Evolutionary conservation across 768 basidiomycete genomes (phyloP), one percentile per base, ranked within the genome.

Genomic region (Pisolithus orientalis): DNA sequence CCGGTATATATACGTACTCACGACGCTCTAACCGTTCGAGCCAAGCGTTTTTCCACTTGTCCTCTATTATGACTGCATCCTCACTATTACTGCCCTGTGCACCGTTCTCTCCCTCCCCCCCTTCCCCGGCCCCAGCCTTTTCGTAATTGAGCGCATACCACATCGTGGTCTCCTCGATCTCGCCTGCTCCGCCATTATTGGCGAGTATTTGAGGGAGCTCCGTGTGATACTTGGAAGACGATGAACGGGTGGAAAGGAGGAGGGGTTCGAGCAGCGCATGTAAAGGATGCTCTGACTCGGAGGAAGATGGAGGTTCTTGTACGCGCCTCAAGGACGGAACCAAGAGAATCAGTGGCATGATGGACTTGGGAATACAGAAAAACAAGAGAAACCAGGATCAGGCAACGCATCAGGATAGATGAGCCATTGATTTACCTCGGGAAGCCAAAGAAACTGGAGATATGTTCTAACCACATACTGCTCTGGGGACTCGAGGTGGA

Each of bases 361-460:
- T 79, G 3, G 85, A 84, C 89, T 91, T 55, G 17, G 21, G n/a
- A 3, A 28, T 25, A 25, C 43, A 34, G 14, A 11, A 2, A 34
- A 11, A 34, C 1, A 14, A 34, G 14, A 13, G 11, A 14, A 34
- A 11, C 11, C 31, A 32, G 31, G 9, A 32, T 32, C 31, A 34
- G 11, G 13, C 9, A 25, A 44, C 6, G 25, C 14, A 14, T 13
- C 27, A 7, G 43, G 3, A 14, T 24, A 4, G 9, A 14, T 44
- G 6, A 27, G 47, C 46, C 53, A 31, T 39, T 42, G 44, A 67
- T 48, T 48, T 57, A 87, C 87, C 70, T 88, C 79, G 44, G 87
- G 87, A 40, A 89, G 75, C 86, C 87, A 90, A 6, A 90, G 74
- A 57, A 84, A 87, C 59, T 88, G 85, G 43, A 86, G 76, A 65